Evolutionary conservation across 306 rosid species (phyloP), one percentile per base, ranked within the genome.

Genomic region (Acacia melanoxylon): DNA sequence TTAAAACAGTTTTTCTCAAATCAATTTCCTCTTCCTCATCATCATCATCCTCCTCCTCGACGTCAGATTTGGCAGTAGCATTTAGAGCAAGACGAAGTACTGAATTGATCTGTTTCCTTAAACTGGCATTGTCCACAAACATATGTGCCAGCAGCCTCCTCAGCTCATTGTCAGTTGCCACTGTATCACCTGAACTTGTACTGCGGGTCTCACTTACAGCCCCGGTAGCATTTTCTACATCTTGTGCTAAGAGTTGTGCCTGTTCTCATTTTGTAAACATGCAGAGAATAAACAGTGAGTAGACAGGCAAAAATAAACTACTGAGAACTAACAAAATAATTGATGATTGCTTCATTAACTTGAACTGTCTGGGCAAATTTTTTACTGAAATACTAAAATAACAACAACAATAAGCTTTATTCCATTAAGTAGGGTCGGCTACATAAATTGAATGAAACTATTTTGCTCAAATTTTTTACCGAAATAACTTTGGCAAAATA

Each of bases 171-270:
- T 84, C 88, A 51, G 86, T 82, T 82, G 76, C 83, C 81, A 40
- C 85, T 40, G 61, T 71, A 74, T 81, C 78, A 68, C 78, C 80
- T 33, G 74, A 78, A 58, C 78, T 83, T 45, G 19, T 24, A 74
- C 48, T 70, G 5, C 37, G 81, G 12, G 84, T 69, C 62, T 88
- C 91, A 4, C 82, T 93, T 40, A 5, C 85, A 6, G 85, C 81
- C 61, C 33, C 84, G 67, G 82, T 86, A 22, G 84, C 78, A 77
- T 87, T 86, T 78, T 90, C 95, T 40, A 89, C 86, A 46, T 92
- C 94, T 75, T 88, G 96, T 9, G 94, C 96, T 8, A 93, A 93
- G 82, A 95, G 98, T 85, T 93, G 97, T 70, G 97, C 98, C 99
- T 95, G 96, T 80, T 82, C 71, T 77, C 85, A 79, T 72, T 79